Percentiles rank a stretch among this genome's conserved stretches.
Evolutionary conservation across 208 protist genomes (phyloP).

Genomic region (Trypanosoma theileri): DNA sequence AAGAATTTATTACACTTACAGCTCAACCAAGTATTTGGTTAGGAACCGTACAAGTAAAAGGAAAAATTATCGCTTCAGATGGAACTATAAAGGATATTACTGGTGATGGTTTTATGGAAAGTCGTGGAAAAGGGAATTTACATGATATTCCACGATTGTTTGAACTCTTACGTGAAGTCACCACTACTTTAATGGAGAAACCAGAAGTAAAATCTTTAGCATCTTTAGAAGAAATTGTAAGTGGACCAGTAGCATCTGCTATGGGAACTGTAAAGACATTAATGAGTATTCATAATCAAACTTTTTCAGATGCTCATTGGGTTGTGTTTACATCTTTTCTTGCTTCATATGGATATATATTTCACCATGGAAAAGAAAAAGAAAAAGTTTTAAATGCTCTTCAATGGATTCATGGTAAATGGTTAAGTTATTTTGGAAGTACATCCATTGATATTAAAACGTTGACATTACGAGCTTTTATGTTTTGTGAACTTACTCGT

Average conservation of each 20-base stretch:
- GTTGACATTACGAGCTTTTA: constrained; percentile 48
- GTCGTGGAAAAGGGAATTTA: constrained; percentile 32
- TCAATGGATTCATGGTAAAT: constrained; percentile 57
- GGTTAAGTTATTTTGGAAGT: constrained; percentile 46
- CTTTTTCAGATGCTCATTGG: constrained; percentile 40
- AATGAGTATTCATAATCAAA: constrained; percentile 33
- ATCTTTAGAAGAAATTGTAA: constrained; percentile 42
- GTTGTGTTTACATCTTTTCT: constrained; percentile 45
- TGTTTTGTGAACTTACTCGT: constrained; percentile 49
- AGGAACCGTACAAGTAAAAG: constrained; percentile 41
- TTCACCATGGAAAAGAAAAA: constrained; percentile 37
- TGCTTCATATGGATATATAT: constrained; percentile 56
- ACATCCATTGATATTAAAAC: constrained; percentile 40
- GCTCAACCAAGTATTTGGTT: constrained; percentile 56
- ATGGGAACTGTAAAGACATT: constrained; percentile 27
- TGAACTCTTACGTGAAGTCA: constrained; percentile 34
- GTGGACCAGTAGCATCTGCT: constrained; percentile 40
- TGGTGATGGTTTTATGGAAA: constrained; percentile 51
- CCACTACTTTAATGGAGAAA: constrained; percentile 28
- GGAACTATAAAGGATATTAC: constrained; percentile 30
- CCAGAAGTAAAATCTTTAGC: constrained; percentile 22
- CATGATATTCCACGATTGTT: constrained; percentile 24
- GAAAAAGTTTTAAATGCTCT: constrained; percentile 41
- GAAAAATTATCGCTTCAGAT: constrained; percentile 34
- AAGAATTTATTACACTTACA: constrained; percentile 53